phyloP scores from a whole-genome alignment of 2,329 filamentous ascomycete species.

The Fusarium subtropicale region DNA sequence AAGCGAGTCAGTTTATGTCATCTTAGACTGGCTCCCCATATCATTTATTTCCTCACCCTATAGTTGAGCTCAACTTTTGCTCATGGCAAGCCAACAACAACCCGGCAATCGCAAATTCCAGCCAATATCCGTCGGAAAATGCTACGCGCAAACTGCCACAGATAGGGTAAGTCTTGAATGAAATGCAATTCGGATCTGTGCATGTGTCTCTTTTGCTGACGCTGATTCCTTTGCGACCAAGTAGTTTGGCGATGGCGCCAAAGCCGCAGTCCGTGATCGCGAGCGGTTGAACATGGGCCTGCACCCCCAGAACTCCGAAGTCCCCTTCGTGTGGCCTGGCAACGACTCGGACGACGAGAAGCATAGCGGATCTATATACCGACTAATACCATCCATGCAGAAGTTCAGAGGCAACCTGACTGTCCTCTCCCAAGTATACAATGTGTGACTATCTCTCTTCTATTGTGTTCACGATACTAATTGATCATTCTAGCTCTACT shows the following conservation, averaged over 20 bases:
- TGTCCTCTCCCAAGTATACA: conserved; percentile 67
- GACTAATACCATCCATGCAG: conserved; percentile 51
- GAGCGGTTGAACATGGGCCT: conserved; percentile 49
- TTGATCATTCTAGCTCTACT: conserved; percentile 62
- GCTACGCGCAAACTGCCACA: conserved; percentile 53
- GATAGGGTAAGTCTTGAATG: conserved; percentile 48
- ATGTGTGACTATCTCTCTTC: conserved; percentile 54
- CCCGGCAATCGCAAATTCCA: conserved; percentile 39
- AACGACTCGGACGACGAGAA: conserved; percentile 43
- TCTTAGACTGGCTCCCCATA: background rate
- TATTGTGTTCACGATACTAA: conserved; percentile 23
- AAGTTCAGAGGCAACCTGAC: conserved; percentile 66
- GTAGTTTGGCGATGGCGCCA: conserved; percentile 55
- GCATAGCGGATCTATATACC: conserved; percentile 45
- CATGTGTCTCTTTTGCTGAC: conserved; percentile 12
- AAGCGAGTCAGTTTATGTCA: background rate
- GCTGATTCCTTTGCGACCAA: conserved; percentile 11
- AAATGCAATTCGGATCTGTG: background rate
- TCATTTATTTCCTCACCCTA: background rate
- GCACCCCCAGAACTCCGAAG: conserved; percentile 40
- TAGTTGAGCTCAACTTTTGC: conserved; percentile 12
- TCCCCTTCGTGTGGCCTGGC: conserved; percentile 49
- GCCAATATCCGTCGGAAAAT: conserved; percentile 51
- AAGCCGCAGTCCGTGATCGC: conserved; percentile 51
- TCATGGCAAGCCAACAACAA: conserved; percentile 44